Evolutionary conservation across 768 basidiomycete species (phyloP).

Genomic region (Mycena haematopus): DNA sequence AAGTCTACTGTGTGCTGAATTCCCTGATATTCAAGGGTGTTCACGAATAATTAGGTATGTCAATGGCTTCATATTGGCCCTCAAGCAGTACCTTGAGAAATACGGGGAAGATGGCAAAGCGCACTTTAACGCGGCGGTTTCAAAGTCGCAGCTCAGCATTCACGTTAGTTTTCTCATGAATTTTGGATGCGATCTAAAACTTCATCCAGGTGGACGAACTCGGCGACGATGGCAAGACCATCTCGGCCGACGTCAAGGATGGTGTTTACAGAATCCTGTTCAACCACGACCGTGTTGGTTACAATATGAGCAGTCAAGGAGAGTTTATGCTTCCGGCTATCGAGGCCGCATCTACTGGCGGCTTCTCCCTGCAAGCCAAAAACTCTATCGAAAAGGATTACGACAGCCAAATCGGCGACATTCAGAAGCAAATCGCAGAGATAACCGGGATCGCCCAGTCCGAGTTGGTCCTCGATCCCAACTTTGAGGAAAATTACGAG

Average conservation of each 20-base stretch:
- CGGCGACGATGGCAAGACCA: constrained; percentile 25
- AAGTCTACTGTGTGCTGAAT: constrained; percentile 5
- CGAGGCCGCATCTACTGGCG: constrained; percentile 38
- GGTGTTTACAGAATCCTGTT: constrained; percentile 48
- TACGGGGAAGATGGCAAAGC: constrained; percentile 43
- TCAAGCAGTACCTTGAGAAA: constrained; percentile 38
- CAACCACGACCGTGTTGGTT: constrained; percentile 37
- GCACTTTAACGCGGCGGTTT: constrained; percentile 45
- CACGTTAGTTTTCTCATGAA: constrained; percentile 17
- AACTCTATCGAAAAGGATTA: constrained; percentile 40
- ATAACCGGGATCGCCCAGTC: constrained; percentile 32
- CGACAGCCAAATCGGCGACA: constrained; percentile 36
- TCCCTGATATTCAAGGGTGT: too few species aligned
- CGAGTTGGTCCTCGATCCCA: constrained; percentile 44
- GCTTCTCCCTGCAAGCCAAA: constrained; percentile 39
- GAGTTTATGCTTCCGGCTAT: constrained; percentile 40
- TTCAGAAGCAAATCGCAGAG: constrained; percentile 36
- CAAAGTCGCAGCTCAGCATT: constrained; percentile 39
- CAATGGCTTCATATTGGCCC: constrained; percentile 41
- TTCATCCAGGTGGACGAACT: constrained; percentile 7
- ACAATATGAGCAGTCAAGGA: constrained; percentile 36
- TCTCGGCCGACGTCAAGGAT: constrained; percentile 43
- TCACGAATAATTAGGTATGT: constrained; percentile 38
- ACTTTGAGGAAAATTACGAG: constrained; percentile 43
- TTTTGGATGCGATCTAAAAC: neutral